Conservation (phyloP, 805 yeast genomes). For the Starmera quercuum region DNA sequence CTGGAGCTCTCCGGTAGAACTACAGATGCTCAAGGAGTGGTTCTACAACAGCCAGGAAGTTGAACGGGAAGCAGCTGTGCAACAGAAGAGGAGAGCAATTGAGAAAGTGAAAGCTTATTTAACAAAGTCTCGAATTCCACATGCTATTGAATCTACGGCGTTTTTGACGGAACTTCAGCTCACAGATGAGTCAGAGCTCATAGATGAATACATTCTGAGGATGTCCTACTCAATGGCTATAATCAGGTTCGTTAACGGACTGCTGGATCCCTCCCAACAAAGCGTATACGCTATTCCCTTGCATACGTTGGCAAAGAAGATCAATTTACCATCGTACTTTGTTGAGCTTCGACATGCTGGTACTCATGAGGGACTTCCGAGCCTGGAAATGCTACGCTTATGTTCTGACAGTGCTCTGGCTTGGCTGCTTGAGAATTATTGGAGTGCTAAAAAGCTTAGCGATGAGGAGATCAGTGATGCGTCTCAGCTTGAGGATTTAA, state of each 20-base stretch:
- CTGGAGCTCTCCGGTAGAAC: slow-evolving; percentile 33
- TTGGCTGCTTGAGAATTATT: slow-evolving; percentile 72
- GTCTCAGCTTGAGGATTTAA: slow-evolving; percentile 5
- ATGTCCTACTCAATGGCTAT: slow-evolving; percentile 65
- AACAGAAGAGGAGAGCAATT: slow-evolving; percentile 35
- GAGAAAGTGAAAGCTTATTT: slow-evolving; percentile 43
- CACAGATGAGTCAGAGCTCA: slow-evolving; percentile 14
- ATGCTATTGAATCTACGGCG: slow-evolving; percentile 62
- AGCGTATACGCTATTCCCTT: slow-evolving; percentile 73
- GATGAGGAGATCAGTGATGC: slow-evolving; percentile 9
- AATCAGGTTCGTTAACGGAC: slow-evolving; percentile 84
- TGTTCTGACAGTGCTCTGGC: slow-evolving; percentile 52
- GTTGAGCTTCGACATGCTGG: slow-evolving; percentile 88
- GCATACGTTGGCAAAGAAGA: slow-evolving; percentile 59
- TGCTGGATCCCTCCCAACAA: slow-evolving; percentile 81
- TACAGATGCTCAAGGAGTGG: slow-evolving; percentile 39
- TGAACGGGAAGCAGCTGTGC: slow-evolving; percentile 21
- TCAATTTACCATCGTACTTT: slow-evolving; percentile 69
- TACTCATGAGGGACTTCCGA: slow-evolving; percentile 83
- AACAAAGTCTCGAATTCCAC: slow-evolving; percentile 53
- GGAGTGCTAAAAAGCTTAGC: slow-evolving; percentile 33
- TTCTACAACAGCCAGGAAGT: slow-evolving; percentile 37
- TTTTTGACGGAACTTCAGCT: slow-evolving; percentile 40
- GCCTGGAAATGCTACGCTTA: slow-evolving; percentile 57
- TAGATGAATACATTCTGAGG: slow-evolving; percentile 29